phyloP scores from a whole-genome alignment of 768 basidiomycete species.

The Tubosaeta brunneosetosa region DNA sequence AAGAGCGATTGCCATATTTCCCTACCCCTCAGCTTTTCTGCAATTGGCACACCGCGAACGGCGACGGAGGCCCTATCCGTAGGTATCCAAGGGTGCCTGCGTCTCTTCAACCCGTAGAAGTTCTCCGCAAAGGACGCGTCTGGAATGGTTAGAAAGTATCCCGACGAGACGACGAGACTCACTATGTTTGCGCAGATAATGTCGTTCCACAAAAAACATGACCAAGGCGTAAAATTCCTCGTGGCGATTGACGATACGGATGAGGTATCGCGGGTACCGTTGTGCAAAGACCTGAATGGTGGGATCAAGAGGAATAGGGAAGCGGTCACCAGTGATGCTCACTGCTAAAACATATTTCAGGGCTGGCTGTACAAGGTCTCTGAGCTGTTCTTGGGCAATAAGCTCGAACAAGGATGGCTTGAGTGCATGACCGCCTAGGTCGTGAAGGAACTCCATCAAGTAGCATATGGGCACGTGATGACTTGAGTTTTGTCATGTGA shows the following conservation, averaged over 20 bases:
- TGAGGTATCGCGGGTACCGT: conserved; percentile 86
- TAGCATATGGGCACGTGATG: conserved; percentile 17
- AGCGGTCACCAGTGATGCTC: conserved; percentile 26
- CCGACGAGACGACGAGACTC: conserved; percentile 22
- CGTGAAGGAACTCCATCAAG: conserved; percentile 81
- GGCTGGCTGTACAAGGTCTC: conserved; percentile 89
- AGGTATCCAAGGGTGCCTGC: conserved; percentile 66
- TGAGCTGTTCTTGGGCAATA: conserved; percentile 88
- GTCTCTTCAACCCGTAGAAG: conserved; percentile 88
- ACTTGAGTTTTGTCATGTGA: conserved; percentile 28
- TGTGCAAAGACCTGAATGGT: conserved; percentile 84
- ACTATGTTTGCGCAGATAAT: conserved; percentile 89
- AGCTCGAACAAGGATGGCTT: conserved; percentile 89
- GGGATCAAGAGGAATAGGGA: not conserved
- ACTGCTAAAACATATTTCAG: conserved; percentile 92
- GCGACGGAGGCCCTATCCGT: conserved; percentile 64
- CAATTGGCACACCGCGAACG: conserved; percentile 57
- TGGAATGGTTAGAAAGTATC: conserved; percentile 29
- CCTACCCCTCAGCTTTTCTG: conserved; percentile 58
- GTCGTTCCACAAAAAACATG: conserved; percentile 85
- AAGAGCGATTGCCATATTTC: conserved; percentile 77
- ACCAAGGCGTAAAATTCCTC: conserved; percentile 92
- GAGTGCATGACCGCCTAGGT: conserved; percentile 64
- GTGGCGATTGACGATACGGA: conserved; percentile 88
- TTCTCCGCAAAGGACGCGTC: conserved; percentile 94